phyloP scores from a whole-genome alignment of 805 yeast genomes.

The Kluyveromyces dobzhanskii region DNA sequence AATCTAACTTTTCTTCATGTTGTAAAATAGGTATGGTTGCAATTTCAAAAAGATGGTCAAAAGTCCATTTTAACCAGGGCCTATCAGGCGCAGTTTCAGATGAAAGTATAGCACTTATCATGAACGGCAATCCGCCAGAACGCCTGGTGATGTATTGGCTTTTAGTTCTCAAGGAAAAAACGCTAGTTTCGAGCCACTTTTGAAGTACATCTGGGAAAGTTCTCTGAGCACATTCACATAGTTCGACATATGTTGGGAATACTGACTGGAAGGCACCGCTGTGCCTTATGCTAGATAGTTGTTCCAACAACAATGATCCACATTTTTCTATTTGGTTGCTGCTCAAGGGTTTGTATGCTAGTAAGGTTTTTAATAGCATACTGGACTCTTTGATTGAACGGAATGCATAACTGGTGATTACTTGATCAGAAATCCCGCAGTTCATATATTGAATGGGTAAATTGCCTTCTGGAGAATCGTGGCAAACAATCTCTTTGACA shows the following conservation, averaged over 20 bases:
- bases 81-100: constrained; percentile 34
- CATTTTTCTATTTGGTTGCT: constrained; percentile 20
- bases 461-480: constrained; percentile 67
- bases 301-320: constrained; percentile 54
- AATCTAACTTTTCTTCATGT: constrained; percentile 50
- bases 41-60: constrained; percentile 43
- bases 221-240: constrained; percentile 50
- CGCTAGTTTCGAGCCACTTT: constrained; percentile 52
- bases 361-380: constrained; percentile 38
- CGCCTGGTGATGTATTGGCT: constrained; percentile 75
- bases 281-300: constrained; percentile 69
- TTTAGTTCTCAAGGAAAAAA: constrained; percentile 43
- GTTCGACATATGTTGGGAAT: constrained; percentile 66
- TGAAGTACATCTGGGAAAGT: constrained; percentile 35
- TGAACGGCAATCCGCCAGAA: constrained; percentile 85
- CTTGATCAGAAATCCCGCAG: constrained; percentile 33
- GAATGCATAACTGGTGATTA: constrained; percentile 66
- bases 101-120: constrained; percentile 66
- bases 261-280: constrained; percentile 90
- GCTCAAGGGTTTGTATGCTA: constrained; percentile 28
- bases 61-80: constrained; percentile 41
- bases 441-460: constrained; percentile 40
- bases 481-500: constrained; percentile 41
- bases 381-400: constrained; percentile 75
- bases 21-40: constrained; percentile 43